A percentile compares a stretch with the other conserved stretches of the same genome.
phyloP scores from a whole-genome alignment of 345 rosid species.

The Cardamine chenopodiifolia region DNA sequence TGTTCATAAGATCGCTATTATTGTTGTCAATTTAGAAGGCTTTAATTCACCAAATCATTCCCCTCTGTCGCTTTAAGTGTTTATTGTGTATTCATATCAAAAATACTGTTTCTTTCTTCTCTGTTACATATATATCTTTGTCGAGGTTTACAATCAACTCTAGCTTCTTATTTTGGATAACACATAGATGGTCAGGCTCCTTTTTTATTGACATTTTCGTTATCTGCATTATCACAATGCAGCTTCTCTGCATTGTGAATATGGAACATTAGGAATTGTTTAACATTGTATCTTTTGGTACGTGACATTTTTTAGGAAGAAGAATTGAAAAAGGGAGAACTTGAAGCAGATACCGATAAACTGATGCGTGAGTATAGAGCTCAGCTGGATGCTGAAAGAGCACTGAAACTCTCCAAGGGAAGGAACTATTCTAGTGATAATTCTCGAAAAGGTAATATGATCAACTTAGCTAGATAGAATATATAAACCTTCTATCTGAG shows the following conservation, averaged over 20 bases:
- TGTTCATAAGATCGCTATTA: background rate
- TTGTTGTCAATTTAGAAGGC: background rate
- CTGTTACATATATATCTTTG: background rate
- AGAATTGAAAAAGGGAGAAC: constrained; percentile 77
- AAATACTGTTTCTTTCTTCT: background rate
- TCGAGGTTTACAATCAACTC: background rate
- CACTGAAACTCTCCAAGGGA: constrained; percentile 87
- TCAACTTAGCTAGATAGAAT: constrained; percentile 10
- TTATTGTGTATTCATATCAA: background rate
- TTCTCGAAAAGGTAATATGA: constrained; percentile 60
- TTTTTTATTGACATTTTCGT: background rate
- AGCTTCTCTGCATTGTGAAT: constrained; percentile 16
- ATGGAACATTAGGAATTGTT: background rate
- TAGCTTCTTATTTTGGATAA: background rate
- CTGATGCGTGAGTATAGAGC: constrained; percentile 99
- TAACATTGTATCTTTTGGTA: background rate
- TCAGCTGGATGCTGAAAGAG: constrained; percentile 96
- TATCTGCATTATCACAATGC: constrained; percentile 1
- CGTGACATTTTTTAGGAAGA: constrained; percentile 67
- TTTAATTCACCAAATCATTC: background rate
- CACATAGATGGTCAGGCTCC: background rate
- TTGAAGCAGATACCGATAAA: constrained; percentile 89
- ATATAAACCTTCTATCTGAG: constrained; percentile 20
- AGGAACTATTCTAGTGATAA: constrained; percentile 75
- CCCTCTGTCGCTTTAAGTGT: background rate